Percentiles rank a stretch among this genome's conserved stretches.
Evolutionary conservation across 2,329 filamentous ascomycete species (phyloP).

Genomic region (Fusarium cyanostomum): DNA sequence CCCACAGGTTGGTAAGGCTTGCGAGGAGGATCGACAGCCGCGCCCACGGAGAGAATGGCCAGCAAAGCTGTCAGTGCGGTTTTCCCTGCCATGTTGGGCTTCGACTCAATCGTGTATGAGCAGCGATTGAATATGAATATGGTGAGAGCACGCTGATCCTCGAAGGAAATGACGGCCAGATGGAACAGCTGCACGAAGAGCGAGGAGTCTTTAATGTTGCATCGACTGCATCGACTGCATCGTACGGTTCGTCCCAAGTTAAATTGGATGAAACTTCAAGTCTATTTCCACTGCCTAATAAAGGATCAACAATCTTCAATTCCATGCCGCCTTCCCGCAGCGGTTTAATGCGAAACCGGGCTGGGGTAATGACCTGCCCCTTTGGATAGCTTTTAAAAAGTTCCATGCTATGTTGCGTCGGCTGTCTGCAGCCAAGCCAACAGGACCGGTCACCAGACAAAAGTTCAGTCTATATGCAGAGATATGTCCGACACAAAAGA

Average conservation of each 20-base stretch:
- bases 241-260: background rate
- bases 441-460: slow-evolving; percentile 16
- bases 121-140: background rate
- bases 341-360: slow-evolving; percentile 19
- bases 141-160: slow-evolving; percentile 5
- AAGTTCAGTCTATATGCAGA: slow-evolving; percentile 12
- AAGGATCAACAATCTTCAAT: slow-evolving; percentile 8
- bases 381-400: slow-evolving; percentile 29
- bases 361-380: slow-evolving; percentile 25
- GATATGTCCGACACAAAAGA: background rate
- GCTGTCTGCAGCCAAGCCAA: slow-evolving; percentile 28
- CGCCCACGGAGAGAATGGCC: slow-evolving; percentile 28
- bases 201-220: slow-evolving; percentile 2
- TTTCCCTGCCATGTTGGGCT: slow-evolving; percentile 20
- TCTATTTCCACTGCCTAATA: slow-evolving; percentile 9
- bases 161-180: background rate
- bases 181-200: background rate
- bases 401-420: slow-evolving; percentile 29
- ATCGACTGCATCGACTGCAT: background rate
- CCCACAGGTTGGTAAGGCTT: slow-evolving; percentile 64
- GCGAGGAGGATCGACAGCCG: slow-evolving; percentile 60
- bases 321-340: slow-evolving; percentile 27
- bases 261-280: slow-evolving; percentile 18
- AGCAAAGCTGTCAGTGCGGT: slow-evolving; percentile 27
- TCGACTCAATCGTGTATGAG: background rate